Percentiles rank a stretch among this genome's conserved stretches.
These are phyloP conservation scores for Huntiella bhutanensis DNA, from an alignment of 2,329 filamentous ascomycete genomes.

Conservation along the genomic window DNA sequence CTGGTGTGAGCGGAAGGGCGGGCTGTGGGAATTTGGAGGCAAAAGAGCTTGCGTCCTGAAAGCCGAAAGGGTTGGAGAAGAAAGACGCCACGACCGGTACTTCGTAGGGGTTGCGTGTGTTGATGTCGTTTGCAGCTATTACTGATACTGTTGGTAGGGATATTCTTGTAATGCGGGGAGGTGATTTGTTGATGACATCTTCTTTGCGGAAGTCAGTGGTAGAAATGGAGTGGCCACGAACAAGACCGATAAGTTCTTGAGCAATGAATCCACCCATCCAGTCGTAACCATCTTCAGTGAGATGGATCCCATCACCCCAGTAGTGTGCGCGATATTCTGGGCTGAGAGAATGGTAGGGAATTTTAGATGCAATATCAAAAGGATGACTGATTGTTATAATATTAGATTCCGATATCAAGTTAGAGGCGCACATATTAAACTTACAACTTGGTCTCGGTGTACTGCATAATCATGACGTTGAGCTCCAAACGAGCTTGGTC, in stretches of 20 bases:
- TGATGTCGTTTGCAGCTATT: slow-evolving; percentile 9
- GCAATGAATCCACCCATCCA: slow-evolving; percentile 40
- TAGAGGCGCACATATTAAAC: neutral
- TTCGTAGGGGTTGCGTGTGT: slow-evolving; percentile 10
- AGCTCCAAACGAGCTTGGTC: slow-evolving; percentile 11
- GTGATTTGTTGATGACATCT: slow-evolving; percentile 1
- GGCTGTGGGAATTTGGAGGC: too few relatives aligned
- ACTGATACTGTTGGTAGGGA: too few relatives aligned
- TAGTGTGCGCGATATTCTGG: slow-evolving; percentile 27
- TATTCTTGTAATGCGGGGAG: neutral
- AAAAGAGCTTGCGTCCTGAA: neutral
- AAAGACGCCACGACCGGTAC: neutral
- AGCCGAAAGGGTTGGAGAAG: neutral
- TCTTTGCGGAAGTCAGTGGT: slow-evolving; percentile 1
- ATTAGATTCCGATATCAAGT: neutral
- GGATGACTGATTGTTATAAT: slow-evolving; percentile 23
- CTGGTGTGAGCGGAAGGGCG: too few relatives aligned
- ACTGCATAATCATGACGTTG: slow-evolving; percentile 32
- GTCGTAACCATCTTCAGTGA: slow-evolving; percentile 39
- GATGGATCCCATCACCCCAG: slow-evolving; percentile 44
- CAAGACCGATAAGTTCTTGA: slow-evolving; percentile 29
- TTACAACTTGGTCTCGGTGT: slow-evolving; percentile 33
- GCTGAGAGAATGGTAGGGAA: slow-evolving; percentile 34
- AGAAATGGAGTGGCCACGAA: slow-evolving; percentile 13
- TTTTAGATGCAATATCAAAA: slow-evolving; percentile 34